Conservation (phyloP, 345 rosid genomes). For the Gynandropsis gynandra region DNA sequence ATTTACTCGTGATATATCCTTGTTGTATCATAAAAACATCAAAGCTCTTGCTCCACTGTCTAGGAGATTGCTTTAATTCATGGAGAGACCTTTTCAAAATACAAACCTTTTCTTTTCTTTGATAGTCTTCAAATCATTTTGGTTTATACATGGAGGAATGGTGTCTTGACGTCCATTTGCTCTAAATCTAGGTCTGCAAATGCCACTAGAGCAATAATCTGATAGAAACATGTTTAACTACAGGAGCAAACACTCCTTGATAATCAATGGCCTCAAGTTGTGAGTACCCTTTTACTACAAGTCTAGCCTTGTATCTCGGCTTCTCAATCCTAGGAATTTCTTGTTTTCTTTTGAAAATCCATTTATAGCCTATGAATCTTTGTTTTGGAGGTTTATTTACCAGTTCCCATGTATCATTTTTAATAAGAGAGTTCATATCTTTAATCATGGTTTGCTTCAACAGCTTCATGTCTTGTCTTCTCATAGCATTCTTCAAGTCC, state of each 20-base stretch:
- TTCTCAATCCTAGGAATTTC: background rate
- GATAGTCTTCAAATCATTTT: background rate
- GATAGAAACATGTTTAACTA: too few relatives aligned
- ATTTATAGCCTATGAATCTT: background rate
- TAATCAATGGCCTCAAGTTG: too few relatives aligned
- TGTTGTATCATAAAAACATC: too few relatives aligned
- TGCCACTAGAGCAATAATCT: too few relatives aligned
- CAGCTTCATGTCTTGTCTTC: too few relatives aligned
- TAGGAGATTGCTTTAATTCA: background rate
- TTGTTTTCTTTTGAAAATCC: background rate
- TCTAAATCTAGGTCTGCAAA: background rate
- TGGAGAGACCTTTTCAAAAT: background rate
- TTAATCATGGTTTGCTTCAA: background rate
- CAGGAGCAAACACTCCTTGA: too few relatives aligned
- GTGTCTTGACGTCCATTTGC: background rate
- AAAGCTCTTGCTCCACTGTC: too few relatives aligned
- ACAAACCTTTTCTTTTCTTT: background rate
- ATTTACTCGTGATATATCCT: too few relatives aligned
- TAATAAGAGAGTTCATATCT: background rate
- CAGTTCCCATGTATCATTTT: background rate
- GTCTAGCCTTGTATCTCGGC: background rate
- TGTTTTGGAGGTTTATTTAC: background rate
- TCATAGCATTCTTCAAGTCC: too few relatives aligned
- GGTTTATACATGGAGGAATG: background rate
- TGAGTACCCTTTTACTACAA: too few relatives aligned